Base-by-base conservation (phyloP, 768 basidiomycete species). In the Postia placenta region DNA sequence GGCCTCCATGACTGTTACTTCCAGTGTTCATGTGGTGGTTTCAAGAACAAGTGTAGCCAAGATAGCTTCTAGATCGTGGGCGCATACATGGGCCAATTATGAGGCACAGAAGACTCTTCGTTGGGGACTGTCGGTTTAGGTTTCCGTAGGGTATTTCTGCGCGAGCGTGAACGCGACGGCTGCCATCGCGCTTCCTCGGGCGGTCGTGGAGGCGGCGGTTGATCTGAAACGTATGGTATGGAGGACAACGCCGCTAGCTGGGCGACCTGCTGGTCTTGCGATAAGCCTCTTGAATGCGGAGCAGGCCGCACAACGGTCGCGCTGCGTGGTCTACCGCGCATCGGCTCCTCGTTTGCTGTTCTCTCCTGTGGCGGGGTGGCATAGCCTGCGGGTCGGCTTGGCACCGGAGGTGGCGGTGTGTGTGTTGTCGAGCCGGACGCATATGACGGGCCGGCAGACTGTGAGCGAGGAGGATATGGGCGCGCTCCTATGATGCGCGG, bases 361-460 rank as follows among this genome's bases (percentile, higher is more conserved):
- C 24, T n/a, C 9, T 22, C 22, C 7, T 9, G n/a, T 7, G 45
- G 22, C 35, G 30, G 14, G 28, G 26, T 25, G 19, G 42, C 45
- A 42, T 54, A 55, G 46, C 41, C 49, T 1, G 50, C 35, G 11
- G 62, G 62, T 17, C 58, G 55, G 28, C 51, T 49, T 23, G 61
- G 61, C 11, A 61, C 56, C 12, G 61, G 59, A n/a, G 62, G 62
- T 7, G 56, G 46, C 20, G 42, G 43, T 12, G 26, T 28, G 3
- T 22, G 23, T 2, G 42, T 27, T 22, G 36, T 44, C 33, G 2
- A 20, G 4, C 15, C n/a, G n/a, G n/a, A n/a, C n/a, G n/a, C n/a
- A n/a, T n/a, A n/a, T n/a, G 47, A 42, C 23, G 20, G 44, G 20
- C 38, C 15, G 64, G 65, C 26, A 69, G n/a, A n/a, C n/a, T 49